These are phyloP conservation scores for Irpex sp. DNA, from an alignment of 1,284 basidiomycete genomes.

Conservation along the genomic window DNA sequence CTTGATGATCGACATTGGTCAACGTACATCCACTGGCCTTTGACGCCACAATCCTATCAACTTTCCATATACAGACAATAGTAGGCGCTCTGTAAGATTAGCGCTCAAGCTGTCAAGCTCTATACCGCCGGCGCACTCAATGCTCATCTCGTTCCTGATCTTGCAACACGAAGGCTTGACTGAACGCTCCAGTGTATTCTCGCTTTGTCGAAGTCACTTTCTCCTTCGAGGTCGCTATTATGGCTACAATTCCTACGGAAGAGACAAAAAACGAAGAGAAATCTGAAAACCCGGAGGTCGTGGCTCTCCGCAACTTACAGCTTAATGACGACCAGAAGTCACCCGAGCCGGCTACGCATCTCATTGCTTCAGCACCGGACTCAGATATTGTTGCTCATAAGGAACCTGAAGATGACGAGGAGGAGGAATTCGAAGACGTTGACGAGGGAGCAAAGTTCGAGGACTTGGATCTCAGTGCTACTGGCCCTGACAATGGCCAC, in stretches of 20 bases:
- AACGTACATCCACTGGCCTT: too few species aligned
- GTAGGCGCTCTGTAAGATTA: neutral
- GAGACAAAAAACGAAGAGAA: neutral
- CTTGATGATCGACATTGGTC: too few species aligned
- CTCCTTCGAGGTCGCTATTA: neutral
- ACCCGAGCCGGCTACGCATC: neutral
- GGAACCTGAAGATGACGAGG: neutral
- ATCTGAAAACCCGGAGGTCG: neutral
- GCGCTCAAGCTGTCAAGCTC: neutral
- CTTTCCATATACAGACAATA: neutral
- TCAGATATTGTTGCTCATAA: neutral
- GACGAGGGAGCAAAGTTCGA: constrained; percentile 2
- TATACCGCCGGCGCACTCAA: neutral
- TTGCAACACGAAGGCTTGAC: neutral
- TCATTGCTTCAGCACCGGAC: neutral
- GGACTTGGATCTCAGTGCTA: neutral
- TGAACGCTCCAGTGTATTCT: too few species aligned
- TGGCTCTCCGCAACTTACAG: neutral
- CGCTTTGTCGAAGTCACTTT: neutral
- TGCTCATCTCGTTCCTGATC: neutral
- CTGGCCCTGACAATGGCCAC: too few species aligned
- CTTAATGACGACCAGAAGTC: neutral
- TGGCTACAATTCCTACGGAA: neutral
- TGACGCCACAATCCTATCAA: neutral
- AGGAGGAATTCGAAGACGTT: neutral